These are phyloP conservation scores for Parachaetomium inaequale DNA, from an alignment of 495 filamentous ascomycete species.

Conservation along the genomic window DNA sequence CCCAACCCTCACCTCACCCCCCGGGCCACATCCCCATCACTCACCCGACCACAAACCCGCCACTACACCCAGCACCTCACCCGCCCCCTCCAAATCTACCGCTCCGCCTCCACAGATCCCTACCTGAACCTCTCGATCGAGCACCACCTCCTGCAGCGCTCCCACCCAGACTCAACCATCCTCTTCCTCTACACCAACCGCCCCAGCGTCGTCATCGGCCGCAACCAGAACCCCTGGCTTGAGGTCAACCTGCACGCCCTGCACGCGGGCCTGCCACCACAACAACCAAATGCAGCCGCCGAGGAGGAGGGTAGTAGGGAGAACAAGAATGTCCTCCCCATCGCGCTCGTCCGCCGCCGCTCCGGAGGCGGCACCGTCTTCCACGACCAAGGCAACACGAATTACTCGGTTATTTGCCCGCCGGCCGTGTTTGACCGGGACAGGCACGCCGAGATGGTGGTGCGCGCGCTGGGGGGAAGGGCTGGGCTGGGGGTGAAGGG, in stretches of 20 bases:
- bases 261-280: slow-evolving; percentile 11
- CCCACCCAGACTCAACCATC: slow-evolving; percentile 64
- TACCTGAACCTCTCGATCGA: slow-evolving; percentile 94
- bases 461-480: slow-evolving; percentile 63
- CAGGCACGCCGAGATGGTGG: slow-evolving; percentile 87
- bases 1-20: not conserved
- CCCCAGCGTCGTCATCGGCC: slow-evolving; percentile 83
- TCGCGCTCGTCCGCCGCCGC: slow-evolving; percentile 71
- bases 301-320: too few relatives aligned
- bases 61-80: slow-evolving; percentile 7
- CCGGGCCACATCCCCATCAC: not conserved
- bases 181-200: slow-evolving; percentile 85
- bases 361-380: slow-evolving; percentile 91
- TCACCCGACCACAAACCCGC: not conserved
- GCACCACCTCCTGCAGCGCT: slow-evolving; percentile 75
- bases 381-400: slow-evolving; percentile 88
- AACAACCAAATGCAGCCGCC: too few relatives aligned
- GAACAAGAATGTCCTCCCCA: not conserved
- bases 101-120: slow-evolving; percentile 70
- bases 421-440: slow-evolving; percentile 69
- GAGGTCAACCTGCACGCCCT: slow-evolving; percentile 73
- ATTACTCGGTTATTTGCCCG: slow-evolving; percentile 88
- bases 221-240: slow-evolving; percentile 96
- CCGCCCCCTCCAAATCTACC: slow-evolving; percentile 58
- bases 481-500: slow-evolving; percentile 12